Conservation (phyloP, 768 basidiomycete genomes). For the Psilocybe subaeruginosa region DNA sequence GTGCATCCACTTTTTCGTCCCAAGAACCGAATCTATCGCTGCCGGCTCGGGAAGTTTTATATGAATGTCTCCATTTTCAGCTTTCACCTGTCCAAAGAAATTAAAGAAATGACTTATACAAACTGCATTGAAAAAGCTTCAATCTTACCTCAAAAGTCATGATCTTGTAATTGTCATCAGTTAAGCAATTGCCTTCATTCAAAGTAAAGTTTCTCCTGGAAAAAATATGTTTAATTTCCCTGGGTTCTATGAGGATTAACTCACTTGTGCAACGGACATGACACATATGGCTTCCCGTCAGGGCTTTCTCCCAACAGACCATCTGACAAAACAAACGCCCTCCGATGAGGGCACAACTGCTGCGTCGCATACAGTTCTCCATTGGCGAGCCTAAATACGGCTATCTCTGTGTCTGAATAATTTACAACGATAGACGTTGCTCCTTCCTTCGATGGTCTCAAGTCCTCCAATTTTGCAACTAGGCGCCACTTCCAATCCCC, state of each 20-base stretch:
- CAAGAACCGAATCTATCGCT: conserved; percentile 63
- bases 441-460: conserved; percentile 45
- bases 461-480: conserved; percentile 50
- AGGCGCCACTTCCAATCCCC: conserved; percentile 59
- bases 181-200: conserved; percentile 57
- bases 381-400: conserved; percentile 65
- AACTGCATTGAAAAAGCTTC: neutral
- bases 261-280: conserved; percentile 64
- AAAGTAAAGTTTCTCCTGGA: conserved; percentile 58
- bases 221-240: neutral
- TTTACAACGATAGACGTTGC: conserved; percentile 59
- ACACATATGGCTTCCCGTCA: conserved; percentile 47
- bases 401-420: conserved; percentile 68
- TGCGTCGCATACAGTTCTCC: conserved; percentile 68
- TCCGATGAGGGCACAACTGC: conserved; percentile 58
- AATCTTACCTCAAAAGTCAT: conserved; percentile 53
- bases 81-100: conserved; percentile 30
- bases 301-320: conserved; percentile 70
- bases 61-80: conserved; percentile 41
- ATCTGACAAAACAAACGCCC: conserved; percentile 72
- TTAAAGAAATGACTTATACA: neutral
- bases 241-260: neutral
- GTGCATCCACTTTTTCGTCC: conserved; percentile 68
- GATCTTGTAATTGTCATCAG: conserved; percentile 60
- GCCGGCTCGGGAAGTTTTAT: conserved; percentile 55